phyloP scores from a whole-genome alignment of 2,329 filamentous ascomycete species.

The Penicillium sp. region DNA sequence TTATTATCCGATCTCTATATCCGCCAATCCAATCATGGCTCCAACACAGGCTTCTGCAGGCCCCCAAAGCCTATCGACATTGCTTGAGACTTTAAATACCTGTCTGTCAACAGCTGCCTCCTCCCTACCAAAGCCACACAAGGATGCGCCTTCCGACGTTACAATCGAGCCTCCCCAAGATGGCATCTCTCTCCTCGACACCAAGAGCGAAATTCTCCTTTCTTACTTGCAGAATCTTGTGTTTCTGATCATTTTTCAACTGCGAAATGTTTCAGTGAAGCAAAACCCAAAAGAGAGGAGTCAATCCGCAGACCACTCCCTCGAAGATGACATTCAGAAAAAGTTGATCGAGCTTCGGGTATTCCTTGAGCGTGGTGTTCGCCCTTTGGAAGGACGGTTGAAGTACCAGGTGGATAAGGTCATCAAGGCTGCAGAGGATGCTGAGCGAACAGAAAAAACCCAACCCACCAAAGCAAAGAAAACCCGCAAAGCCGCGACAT shows the following conservation, averaged over 20 bases:
- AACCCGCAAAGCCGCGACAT: constrained; percentile 28
- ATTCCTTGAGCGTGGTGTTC: constrained; percentile 88
- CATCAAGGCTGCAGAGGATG: constrained; percentile 72
- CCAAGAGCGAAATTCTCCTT: constrained; percentile 95
- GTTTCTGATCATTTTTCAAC: constrained; percentile 78
- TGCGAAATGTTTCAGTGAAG: constrained; percentile 57
- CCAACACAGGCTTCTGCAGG: constrained; percentile 23
- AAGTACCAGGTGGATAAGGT: constrained; percentile 97
- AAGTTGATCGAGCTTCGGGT: constrained; percentile 90
- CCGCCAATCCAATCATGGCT: constrained; percentile 24
- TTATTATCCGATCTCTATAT: not conserved
- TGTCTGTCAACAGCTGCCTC: constrained; percentile 37
- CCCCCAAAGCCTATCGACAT: constrained; percentile 27
- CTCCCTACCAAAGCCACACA: constrained; percentile 35
- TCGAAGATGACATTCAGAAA: constrained; percentile 69
- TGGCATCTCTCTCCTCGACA: constrained; percentile 90
- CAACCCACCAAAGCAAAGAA: constrained; percentile 31
- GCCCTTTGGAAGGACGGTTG: constrained; percentile 82
- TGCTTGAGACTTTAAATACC: constrained; percentile 37
- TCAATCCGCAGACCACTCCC: constrained; percentile 34
- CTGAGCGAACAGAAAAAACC: constrained; percentile 32
- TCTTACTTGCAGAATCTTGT: constrained; percentile 94
- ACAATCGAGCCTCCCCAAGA: constrained; percentile 73
- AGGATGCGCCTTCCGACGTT: constrained; percentile 55
- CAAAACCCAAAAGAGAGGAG: constrained; percentile 32